These are phyloP conservation scores for Phytophthora sojae DNA, from an alignment of 352 stramenopile genomes.

Conservation along the genomic window DNA sequence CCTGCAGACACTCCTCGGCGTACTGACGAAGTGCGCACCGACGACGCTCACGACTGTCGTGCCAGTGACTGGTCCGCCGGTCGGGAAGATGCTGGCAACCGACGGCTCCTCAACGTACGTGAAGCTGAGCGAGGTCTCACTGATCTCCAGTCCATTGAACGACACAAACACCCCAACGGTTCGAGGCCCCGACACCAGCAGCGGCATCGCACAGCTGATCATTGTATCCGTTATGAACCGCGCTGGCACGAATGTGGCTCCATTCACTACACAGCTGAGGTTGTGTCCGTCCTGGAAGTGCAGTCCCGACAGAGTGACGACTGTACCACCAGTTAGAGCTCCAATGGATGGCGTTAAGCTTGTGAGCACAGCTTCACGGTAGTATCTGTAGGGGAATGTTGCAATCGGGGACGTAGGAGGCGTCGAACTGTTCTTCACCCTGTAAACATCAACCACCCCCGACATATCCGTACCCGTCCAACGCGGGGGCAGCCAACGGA, in stretches of 20 bases:
- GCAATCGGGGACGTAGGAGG: conserved; percentile 7
- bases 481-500: conserved; percentile 31
- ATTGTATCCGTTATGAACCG: conserved; percentile 40
- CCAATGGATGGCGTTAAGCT: conserved; percentile 33
- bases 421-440: neutral
- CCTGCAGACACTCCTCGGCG: conserved; percentile 32
- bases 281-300: conserved; percentile 42
- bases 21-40: conserved; percentile 41
- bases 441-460: conserved; percentile 40
- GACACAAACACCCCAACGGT: conserved; percentile 38
- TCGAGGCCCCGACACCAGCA: conserved; percentile 14
- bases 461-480: conserved; percentile 22
- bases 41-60: conserved; percentile 40
- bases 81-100: conserved; percentile 40
- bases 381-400: conserved; percentile 43
- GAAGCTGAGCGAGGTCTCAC: conserved; percentile 28
- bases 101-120: conserved; percentile 42
- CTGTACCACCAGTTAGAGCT: conserved; percentile 34
- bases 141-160: conserved; percentile 48
- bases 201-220: conserved; percentile 38
- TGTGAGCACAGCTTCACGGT: conserved; percentile 36
- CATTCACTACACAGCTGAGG: conserved; percentile 47
- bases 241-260: conserved; percentile 23
- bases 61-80: conserved; percentile 28
- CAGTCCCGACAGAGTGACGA: conserved; percentile 38